Percentiles rank a stretch among this genome's conserved stretches.
These are phyloP conservation scores for Pyricularia sp. DNA, from an alignment of 2,329 filamentous ascomycete species.

Conservation along the genomic window DNA sequence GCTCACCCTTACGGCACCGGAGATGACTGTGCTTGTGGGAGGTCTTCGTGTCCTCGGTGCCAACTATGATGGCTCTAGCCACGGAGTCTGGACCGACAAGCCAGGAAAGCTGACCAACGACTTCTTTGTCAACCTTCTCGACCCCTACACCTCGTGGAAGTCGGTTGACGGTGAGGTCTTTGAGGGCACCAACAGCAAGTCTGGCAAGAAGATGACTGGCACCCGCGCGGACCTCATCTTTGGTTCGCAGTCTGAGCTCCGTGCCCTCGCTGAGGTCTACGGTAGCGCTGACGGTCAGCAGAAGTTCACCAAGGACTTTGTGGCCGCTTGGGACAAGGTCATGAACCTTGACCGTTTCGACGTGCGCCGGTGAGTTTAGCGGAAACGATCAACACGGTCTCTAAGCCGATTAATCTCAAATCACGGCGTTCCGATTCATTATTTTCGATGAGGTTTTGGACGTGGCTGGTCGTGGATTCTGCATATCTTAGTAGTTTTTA, in stretches of 20 bases:
- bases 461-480: background rate
- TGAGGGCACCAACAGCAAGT: conserved; percentile 53
- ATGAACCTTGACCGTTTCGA: conserved; percentile 63
- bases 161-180: conserved; percentile 39
- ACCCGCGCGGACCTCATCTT: conserved; percentile 58
- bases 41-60: conserved; percentile 56
- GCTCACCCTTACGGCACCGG: conserved; percentile 56
- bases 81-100: conserved; percentile 55
- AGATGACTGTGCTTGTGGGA: conserved; percentile 58
- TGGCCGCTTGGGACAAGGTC: conserved; percentile 59
- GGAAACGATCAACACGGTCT: background rate
- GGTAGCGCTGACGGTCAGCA: conserved; percentile 42
- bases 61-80: conserved; percentile 57
- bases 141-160: conserved; percentile 54
- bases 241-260: conserved; percentile 58
- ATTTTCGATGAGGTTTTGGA: background rate
- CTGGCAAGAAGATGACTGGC: conserved; percentile 57
- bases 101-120: conserved; percentile 65
- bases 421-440: background rate
- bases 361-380: conserved; percentile 13
- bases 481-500: background rate
- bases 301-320: conserved; percentile 60
- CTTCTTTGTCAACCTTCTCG: conserved; percentile 71
- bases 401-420: background rate
- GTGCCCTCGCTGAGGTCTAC: conserved; percentile 58